Evolutionary conservation across 108 stramenopile species (phyloP).

Genomic region (Nitzschia sp.): DNA sequence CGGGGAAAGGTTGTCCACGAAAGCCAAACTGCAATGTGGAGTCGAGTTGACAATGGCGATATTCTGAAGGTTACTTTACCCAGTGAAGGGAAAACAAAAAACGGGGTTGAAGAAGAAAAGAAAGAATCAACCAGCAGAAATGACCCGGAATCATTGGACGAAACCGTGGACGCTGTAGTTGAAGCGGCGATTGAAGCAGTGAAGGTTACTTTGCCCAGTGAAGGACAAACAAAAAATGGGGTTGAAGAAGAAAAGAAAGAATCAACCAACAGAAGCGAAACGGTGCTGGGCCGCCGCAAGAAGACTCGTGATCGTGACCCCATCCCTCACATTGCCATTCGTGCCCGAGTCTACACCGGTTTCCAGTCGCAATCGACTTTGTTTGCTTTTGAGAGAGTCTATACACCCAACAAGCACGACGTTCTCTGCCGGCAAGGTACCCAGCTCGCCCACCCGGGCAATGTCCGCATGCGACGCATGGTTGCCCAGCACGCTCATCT

Average conservation of each 20-base stretch:
- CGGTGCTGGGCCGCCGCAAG: slow-evolving; percentile 14
- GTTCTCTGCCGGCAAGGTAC: slow-evolving; percentile 22
- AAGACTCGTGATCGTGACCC: slow-evolving; percentile 11
- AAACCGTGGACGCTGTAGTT: no score
- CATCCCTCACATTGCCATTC: not conserved
- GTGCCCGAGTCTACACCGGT: no score
- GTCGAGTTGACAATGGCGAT: slow-evolving; percentile 4
- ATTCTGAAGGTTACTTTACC: not conserved
- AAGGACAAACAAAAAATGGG: no score
- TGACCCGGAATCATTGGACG: no score
- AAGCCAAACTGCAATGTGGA: not conserved
- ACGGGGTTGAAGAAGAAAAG: no score
- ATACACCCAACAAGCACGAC: slow-evolving; percentile 30
- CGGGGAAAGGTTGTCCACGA: not conserved
- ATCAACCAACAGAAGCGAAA: no score
- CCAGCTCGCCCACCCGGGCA: slow-evolving; percentile 15
- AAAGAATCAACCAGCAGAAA: no score
- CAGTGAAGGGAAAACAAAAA: no score
- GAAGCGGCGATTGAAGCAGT: no score
- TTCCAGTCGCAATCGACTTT: no score
- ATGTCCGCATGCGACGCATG: slow-evolving; percentile 16
- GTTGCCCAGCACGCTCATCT: slow-evolving; percentile 13
- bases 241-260: no score
- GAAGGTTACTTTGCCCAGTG: no score
- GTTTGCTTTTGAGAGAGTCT: slow-evolving; percentile 13